Conservation (phyloP, 1,139 yeast genomes). For the Suhomyces coccinellae region DNA sequence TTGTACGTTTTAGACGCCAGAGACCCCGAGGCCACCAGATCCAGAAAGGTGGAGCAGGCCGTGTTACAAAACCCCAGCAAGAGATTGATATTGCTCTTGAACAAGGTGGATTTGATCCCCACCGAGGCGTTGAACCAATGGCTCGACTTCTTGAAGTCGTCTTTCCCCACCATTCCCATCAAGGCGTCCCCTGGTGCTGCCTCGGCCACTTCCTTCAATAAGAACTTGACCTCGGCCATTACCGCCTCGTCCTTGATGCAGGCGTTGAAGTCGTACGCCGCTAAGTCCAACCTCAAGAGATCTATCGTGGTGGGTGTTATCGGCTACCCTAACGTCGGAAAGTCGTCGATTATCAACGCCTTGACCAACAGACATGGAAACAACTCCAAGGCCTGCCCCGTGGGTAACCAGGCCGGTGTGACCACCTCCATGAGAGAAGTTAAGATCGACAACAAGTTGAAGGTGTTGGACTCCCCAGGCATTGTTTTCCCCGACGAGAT, state of each 20-base stretch:
- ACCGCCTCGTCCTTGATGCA: slow-evolving; percentile 77
- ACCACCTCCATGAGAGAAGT: slow-evolving; percentile 91
- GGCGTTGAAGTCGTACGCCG: slow-evolving; percentile 83
- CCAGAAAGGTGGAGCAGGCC: slow-evolving; percentile 87
- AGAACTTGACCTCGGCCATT: slow-evolving; percentile 67
- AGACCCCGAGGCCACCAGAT: slow-evolving; percentile 95
- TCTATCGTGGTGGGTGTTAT: slow-evolving; percentile 94
- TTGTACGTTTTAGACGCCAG: slow-evolving; percentile 94
- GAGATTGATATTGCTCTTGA: slow-evolving; percentile 79
- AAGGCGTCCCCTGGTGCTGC: slow-evolving; percentile 59
- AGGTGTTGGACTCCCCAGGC: slow-evolving; percentile 94
- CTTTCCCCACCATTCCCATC: slow-evolving; percentile 91
- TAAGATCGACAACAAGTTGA: slow-evolving; percentile 85
- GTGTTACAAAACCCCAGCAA: slow-evolving; percentile 76
- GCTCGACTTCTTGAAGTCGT: slow-evolving; percentile 74
- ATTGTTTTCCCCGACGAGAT: slow-evolving; percentile 86
- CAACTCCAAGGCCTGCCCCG: slow-evolving; percentile 79
- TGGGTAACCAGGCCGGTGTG: slow-evolving; percentile 97
- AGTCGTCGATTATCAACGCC: slow-evolving; percentile 91
- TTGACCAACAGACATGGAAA: slow-evolving; percentile 80
- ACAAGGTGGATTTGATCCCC: slow-evolving; percentile 92
- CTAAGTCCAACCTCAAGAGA: slow-evolving; percentile 80
- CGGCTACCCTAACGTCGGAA: slow-evolving; percentile 93
- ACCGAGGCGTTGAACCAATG: slow-evolving; percentile 79
- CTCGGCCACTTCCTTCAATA: slow-evolving; percentile 69